phyloP scores from a whole-genome alignment of 306 rosid genomes.

The Gillenia trifoliata region DNA sequence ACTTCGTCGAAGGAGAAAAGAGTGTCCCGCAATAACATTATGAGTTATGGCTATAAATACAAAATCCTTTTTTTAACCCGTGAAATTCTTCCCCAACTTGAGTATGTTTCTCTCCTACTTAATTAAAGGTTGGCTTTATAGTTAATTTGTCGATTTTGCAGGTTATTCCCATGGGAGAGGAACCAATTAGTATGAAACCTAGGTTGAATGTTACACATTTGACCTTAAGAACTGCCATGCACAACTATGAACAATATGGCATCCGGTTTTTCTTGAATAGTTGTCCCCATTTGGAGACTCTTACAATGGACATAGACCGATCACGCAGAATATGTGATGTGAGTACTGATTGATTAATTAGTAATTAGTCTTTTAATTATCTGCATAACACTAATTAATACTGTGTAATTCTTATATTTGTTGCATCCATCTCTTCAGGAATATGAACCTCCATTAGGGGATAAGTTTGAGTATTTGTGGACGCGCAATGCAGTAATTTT shows the following conservation, averaged over 20 bases:
- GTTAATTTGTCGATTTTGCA: constrained; percentile 1
- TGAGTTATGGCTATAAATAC: neutral
- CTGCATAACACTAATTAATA: neutral
- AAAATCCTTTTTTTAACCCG: neutral
- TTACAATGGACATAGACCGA: constrained; percentile 25
- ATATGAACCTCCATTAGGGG: constrained; percentile 11
- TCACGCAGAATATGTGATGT: constrained; percentile 8
- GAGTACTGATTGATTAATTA: constrained; percentile 1
- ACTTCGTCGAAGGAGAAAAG: neutral
- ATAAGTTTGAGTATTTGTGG: neutral
- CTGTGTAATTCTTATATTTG: neutral
- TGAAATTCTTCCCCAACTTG: neutral
- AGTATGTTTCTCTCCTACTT: neutral
- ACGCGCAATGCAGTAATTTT: neutral
- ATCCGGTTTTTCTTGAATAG: constrained; percentile 37
- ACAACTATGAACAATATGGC: constrained; percentile 31
- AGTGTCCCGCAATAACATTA: neutral
- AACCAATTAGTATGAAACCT: neutral
- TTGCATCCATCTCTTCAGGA: constrained; percentile 15
- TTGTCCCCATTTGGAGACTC: constrained; percentile 27
- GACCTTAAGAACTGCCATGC: constrained; percentile 34
- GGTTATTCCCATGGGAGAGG: constrained; percentile 29
- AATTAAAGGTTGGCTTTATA: neutral
- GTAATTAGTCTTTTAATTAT: neutral
- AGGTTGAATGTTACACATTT: constrained; percentile 27